A percentile compares a stretch with the other conserved stretches of the same genome.
Evolutionary conservation across 164 flowering plant species (phyloP).

Genomic region (Sedum album): DNA sequence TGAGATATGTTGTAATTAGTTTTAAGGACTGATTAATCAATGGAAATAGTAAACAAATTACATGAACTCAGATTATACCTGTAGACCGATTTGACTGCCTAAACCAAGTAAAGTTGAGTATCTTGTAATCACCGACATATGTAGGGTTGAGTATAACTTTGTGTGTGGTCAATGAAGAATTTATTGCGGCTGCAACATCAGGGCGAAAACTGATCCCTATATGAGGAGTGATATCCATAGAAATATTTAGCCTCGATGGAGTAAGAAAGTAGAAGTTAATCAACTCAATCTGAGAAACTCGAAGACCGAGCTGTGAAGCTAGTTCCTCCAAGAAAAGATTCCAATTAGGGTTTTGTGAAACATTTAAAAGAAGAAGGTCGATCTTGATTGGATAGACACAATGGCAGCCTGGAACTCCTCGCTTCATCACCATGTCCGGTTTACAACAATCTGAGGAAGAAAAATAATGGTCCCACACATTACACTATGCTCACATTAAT

Average conservation of each 20-base stretch:
- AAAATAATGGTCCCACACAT: neutral
- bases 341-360: conserved; percentile 72
- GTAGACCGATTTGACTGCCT: conserved; percentile 50
- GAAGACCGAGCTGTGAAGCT: conserved; percentile 64
- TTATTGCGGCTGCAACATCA: conserved; percentile 46
- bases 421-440: conserved; percentile 62
- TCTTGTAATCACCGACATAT: conserved; percentile 70
- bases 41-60: neutral
- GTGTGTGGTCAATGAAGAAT: conserved; percentile 58
- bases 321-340: conserved; percentile 57
- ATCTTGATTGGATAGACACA: conserved; percentile 92
- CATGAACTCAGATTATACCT: conserved; percentile 27
- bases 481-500: neutral
- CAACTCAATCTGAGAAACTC: conserved; percentile 64
- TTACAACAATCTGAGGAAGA: conserved; percentile 63
- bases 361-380: conserved; percentile 74
- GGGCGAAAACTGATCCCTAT: conserved; percentile 71
- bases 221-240: conserved; percentile 85
- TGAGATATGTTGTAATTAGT: neutral
- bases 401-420: conserved; percentile 58
- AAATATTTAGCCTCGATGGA: conserved; percentile 61
- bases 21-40: neutral
- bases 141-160: conserved; percentile 53
- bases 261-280: conserved; percentile 67
- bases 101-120: conserved; percentile 88